Evolutionary conservation across 352 stramenopile genomes (phyloP).

Genomic region (Aphanomyces euteiches): DNA sequence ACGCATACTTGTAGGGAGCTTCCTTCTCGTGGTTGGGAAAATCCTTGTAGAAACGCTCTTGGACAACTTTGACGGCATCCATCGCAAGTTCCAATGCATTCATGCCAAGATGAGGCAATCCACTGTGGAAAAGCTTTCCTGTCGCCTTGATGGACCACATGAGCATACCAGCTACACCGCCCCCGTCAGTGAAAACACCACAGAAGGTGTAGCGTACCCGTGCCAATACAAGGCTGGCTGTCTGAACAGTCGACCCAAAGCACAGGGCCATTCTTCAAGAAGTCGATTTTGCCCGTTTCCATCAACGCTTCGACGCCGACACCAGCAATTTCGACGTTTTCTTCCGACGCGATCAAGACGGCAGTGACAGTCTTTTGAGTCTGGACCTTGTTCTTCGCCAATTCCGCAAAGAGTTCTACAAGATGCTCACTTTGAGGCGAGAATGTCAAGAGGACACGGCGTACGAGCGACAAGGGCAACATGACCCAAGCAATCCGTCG

Average conservation of each 20-base stretch:
- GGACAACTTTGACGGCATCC: constrained; percentile 80
- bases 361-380: constrained; percentile 77
- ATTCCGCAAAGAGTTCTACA: constrained; percentile 56
- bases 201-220: constrained; percentile 31
- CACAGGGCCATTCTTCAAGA: constrained; percentile 88
- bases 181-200: neutral
- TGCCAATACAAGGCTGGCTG: constrained; percentile 90
- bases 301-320: constrained; percentile 88
- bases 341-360: constrained; percentile 89
- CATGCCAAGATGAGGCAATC: constrained; percentile 85
- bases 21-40: constrained; percentile 82
- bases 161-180: constrained; percentile 51
- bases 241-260: constrained; percentile 92
- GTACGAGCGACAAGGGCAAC: constrained; percentile 86
- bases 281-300: constrained; percentile 85
- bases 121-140: constrained; percentile 90
- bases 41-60: constrained; percentile 87
- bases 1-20: constrained; percentile 89
- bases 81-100: constrained; percentile 87
- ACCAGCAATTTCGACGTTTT: constrained; percentile 75
- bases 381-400: constrained; percentile 72
- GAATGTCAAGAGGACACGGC: constrained; percentile 1
- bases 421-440: neutral
- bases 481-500: constrained; percentile 91
- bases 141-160: constrained; percentile 88